Evolutionary conservation across 176 grass and related monocot species (phyloP), one percentile per base, ranked within the genome.

Genomic region (Aegilops bicornis): DNA sequence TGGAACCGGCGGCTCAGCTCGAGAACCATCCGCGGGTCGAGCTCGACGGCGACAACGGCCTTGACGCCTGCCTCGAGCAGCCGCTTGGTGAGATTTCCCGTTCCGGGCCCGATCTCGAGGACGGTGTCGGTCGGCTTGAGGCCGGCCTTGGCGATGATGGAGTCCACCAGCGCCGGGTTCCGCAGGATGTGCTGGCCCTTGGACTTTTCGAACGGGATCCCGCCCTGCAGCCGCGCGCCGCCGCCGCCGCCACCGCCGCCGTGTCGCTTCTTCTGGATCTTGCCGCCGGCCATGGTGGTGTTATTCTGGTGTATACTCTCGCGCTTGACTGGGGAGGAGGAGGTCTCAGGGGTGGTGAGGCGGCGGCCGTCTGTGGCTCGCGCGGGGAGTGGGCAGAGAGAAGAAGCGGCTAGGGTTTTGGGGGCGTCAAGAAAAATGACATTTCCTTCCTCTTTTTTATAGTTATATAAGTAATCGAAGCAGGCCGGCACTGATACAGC

Each of bases 21-120:
- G 31, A 98, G 86, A 56, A 98, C 96, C 96, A 98, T 98, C 72
- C 93, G 96, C 4, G 93, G 96, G 73, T 98, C 96, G 65, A 98
- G 93, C 90, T 98, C 96, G n/a, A 98, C 90, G 50, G 97, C 94
- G 43, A 98, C 90, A 50, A 98, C 96, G 61, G 90, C 91, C 90
- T 98, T 98, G 47, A 92, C 85, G 5, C 89, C 97, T 7, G 89
- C 89, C 81, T 94, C 93, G 35, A 98, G 94, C 27, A 98, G 92
- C 60, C 88, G 93, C 87, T 92, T 96, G 33, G 97, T 98, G n/a
- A 98, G 93, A 47, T 98, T 98, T 4, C 97, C 97, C 0, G 97
- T 98, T 9, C 97, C 97, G 24, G 94, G 94, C 0, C 97, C 97
- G 76, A 98, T 98, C 91, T 98, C 97, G 17, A 98, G 94, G 79